Conservation (phyloP, 768 basidiomycete species). For the Amanita polypyramis region DNA sequence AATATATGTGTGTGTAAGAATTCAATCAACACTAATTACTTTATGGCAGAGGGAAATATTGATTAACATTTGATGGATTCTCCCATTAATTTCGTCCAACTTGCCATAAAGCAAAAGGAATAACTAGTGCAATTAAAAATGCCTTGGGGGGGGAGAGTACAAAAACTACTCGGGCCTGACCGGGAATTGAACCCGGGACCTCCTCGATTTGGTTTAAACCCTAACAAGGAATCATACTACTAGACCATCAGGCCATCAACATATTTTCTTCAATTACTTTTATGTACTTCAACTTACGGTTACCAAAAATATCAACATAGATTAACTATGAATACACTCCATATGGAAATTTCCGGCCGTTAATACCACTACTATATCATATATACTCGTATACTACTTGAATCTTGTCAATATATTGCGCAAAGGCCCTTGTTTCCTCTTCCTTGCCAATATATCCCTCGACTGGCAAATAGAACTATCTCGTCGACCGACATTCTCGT, state of each 20-base stretch:
- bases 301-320: not conserved
- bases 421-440: constrained; percentile 1
- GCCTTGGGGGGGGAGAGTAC: not conserved
- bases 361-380: not conserved
- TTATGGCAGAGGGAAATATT: not conserved
- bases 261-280: not conserved
- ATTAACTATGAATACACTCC: not conserved
- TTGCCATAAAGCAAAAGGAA: not conserved
- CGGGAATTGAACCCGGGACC: constrained; percentile 87
- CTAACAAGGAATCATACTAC: constrained; percentile 58
- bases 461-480: not conserved
- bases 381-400: not conserved
- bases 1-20: not conserved
- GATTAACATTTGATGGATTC: constrained; percentile 8
- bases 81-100: not conserved
- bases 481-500: constrained; percentile 4
- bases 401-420: constrained; percentile 7
- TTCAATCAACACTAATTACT: not conserved
- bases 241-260: constrained; percentile 39
- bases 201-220: constrained; percentile 44
- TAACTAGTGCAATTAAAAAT: not conserved
- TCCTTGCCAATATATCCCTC: not conserved
- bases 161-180: constrained; percentile 40
- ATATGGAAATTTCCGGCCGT: too few species aligned
- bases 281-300: not conserved